These are phyloP conservation scores for Endocalyx cinctus DNA, from an alignment of 2,329 filamentous ascomycete species.

Conservation along the genomic window DNA sequence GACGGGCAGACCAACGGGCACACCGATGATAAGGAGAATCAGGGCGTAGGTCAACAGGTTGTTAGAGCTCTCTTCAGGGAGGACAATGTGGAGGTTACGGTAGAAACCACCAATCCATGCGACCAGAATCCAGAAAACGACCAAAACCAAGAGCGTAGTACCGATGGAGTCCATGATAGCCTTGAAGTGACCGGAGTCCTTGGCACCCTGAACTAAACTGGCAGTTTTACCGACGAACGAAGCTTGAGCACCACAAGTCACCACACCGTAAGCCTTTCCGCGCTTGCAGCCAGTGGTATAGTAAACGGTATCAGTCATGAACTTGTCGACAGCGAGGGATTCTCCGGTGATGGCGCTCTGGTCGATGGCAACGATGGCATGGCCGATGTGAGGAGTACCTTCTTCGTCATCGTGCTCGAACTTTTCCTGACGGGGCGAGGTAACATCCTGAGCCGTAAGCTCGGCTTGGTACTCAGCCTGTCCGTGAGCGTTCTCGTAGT, in stretches of 20 bases:
- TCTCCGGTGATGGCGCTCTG: slow-evolving; percentile 73
- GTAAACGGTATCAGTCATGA: slow-evolving; percentile 67
- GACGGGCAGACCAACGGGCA: slow-evolving; percentile 69
- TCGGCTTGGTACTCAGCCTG: slow-evolving; percentile 64
- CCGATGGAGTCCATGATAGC: slow-evolving; percentile 75
- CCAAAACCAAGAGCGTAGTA: slow-evolving; percentile 63
- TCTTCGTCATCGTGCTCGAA: slow-evolving; percentile 57
- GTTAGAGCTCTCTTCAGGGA: slow-evolving; percentile 50
- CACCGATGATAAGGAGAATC: slow-evolving; percentile 67
- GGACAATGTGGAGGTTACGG: slow-evolving; percentile 60
- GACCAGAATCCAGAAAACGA: slow-evolving; percentile 67
- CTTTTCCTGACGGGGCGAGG: slow-evolving; percentile 51
- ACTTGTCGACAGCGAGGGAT: slow-evolving; percentile 68
- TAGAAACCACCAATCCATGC: slow-evolving; percentile 73
- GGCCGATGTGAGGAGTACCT: slow-evolving; percentile 52
- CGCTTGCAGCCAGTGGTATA: slow-evolving; percentile 74
- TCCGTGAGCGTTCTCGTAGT: slow-evolving; percentile 62
- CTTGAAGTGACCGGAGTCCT: slow-evolving; percentile 71
- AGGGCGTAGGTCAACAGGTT: slow-evolving; percentile 60
- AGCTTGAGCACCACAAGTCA: slow-evolving; percentile 58
- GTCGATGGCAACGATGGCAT: slow-evolving; percentile 63
- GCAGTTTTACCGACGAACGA: slow-evolving; percentile 72
- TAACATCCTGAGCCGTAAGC: slow-evolving; percentile 50
- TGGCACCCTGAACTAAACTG: slow-evolving; percentile 63
- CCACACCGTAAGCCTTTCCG: slow-evolving; percentile 65